phyloP scores from a whole-genome alignment of 495 filamentous ascomycete species.

The Aspergillus biplanus region DNA sequence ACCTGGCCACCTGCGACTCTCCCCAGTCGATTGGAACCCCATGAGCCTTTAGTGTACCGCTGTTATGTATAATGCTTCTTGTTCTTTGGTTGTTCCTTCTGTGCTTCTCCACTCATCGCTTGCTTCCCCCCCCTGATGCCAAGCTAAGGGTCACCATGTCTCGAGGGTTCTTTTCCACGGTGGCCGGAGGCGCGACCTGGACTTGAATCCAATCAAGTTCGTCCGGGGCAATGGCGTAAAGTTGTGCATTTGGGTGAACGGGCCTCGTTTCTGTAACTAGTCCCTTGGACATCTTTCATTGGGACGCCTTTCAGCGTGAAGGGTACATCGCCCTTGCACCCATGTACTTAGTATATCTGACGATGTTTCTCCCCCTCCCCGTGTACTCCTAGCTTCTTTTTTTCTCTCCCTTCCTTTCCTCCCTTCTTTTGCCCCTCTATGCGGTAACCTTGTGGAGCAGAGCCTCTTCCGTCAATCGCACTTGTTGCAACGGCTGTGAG shows the following conservation, averaged over 20 bases:
- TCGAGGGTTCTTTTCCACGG: conserved; percentile 19
- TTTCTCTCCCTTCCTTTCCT: conserved; percentile 12
- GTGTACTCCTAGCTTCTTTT: conserved; percentile 9
- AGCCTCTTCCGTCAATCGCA: conserved; percentile 18
- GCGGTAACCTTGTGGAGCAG: conserved; percentile 15
- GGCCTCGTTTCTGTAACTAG: conserved; percentile 21
- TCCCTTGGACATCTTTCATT: conserved; percentile 18
- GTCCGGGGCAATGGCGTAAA: conserved; percentile 13
- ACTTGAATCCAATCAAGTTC: conserved; percentile 22
- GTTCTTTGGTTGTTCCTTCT: conserved; percentile 18
- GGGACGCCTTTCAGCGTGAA: conserved; percentile 6
- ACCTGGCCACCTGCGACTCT: conserved; percentile 4
- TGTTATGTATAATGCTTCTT: conserved; percentile 4
- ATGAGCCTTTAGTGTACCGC: conserved; percentile 14
- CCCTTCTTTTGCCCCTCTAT: conserved; percentile 9
- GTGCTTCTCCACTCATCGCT: conserved; percentile 12
- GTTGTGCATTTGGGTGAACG: conserved; percentile 22
- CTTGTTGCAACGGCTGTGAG: conserved; percentile 24
- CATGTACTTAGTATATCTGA: conserved; percentile 27
- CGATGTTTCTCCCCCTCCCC: conserved; percentile 18
- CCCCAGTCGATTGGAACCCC: conserved; percentile 26
- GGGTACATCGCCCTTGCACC: conserved; percentile 6
- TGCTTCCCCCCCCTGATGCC: conserved; percentile 25
- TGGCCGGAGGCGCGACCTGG: conserved; percentile 9
- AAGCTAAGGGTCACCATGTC: conserved; percentile 23